A percentile compares a stretch with the other conserved stretches of the same genome.
Evolutionary conservation across 805 yeast genomes (phyloP).

Genomic region (Kodamaea kaohsiungensis): DNA sequence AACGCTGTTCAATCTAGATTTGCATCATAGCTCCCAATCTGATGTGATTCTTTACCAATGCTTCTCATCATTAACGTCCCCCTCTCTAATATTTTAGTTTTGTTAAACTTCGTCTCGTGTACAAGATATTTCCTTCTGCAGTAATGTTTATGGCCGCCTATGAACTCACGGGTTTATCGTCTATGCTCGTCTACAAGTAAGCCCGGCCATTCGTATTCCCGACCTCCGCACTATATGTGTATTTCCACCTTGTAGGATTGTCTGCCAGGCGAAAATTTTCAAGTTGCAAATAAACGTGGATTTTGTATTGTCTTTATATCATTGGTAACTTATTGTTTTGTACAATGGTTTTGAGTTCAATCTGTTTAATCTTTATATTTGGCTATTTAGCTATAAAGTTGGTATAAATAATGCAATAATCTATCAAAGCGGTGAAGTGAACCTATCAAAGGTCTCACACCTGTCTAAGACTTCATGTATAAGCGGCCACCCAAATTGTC

Average conservation of each 20-base stretch:
- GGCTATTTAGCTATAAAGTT: no score
- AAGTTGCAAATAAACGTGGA: neutral
- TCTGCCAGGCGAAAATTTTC: neutral
- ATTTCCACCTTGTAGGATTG: neutral
- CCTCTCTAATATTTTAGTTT: neutral
- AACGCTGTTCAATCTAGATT: neutral
- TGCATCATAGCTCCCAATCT: no score
- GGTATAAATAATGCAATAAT: no score
- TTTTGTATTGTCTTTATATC: neutral
- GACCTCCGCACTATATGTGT: neutral
- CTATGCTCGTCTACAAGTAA: neutral
- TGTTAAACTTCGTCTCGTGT: neutral
- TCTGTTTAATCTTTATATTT: neutral
- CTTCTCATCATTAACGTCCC: neutral
- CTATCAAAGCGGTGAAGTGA: no score
- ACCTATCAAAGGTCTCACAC: no score
- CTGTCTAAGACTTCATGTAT: no score
- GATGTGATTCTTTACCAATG: no score
- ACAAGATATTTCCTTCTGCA: neutral
- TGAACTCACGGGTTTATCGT: neutral
- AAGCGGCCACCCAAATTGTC: no score
- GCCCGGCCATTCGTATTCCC: neutral
- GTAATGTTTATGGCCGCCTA: neutral
- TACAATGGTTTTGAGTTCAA: neutral
- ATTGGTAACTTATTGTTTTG: no score